Evolutionary conservation across 2,329 filamentous ascomycete species (phyloP).

Genomic region (Grosmannia huntii): DNA sequence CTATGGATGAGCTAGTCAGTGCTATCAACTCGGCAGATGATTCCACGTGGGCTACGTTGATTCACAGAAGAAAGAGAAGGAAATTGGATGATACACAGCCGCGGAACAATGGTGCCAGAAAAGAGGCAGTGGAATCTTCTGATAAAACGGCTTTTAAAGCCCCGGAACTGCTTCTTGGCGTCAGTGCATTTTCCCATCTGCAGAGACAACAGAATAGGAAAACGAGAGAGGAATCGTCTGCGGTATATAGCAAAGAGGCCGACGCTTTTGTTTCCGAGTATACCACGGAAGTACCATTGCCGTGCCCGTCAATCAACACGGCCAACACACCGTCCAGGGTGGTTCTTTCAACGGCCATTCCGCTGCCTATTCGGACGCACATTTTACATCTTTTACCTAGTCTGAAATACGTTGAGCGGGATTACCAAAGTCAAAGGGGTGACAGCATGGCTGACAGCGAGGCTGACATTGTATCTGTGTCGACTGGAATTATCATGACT

Average conservation of each 20-base stretch:
- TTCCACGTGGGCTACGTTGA: background rate
- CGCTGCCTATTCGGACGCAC: constrained; percentile 8
- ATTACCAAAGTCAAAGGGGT: constrained; percentile 10
- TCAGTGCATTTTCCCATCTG: constrained; percentile 6
- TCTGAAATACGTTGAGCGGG: constrained; percentile 16
- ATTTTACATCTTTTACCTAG: constrained; percentile 14
- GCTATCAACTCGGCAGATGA: background rate
- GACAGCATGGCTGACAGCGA: constrained; percentile 2
- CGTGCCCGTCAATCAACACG: constrained; percentile 9
- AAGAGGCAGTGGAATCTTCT: background rate
- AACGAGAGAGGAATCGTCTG: background rate
- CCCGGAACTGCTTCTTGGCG: constrained; percentile 2
- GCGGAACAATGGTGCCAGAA: background rate
- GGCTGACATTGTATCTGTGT: constrained; percentile 64
- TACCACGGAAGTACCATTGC: background rate
- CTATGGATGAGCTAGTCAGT: background rate
- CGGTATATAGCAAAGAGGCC: background rate
- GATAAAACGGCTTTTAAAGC: background rate
- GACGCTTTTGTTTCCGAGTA: no score
- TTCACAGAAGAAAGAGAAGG: constrained; percentile 3
- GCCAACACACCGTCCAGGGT: constrained; percentile 9
- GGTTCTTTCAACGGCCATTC: constrained; percentile 16
- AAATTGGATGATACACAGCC: background rate
- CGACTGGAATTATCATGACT: constrained; percentile 56
- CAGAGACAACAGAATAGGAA: background rate